Conservation (phyloP, 768 basidiomycete genomes). For the Albatrellus ellisii region DNA sequence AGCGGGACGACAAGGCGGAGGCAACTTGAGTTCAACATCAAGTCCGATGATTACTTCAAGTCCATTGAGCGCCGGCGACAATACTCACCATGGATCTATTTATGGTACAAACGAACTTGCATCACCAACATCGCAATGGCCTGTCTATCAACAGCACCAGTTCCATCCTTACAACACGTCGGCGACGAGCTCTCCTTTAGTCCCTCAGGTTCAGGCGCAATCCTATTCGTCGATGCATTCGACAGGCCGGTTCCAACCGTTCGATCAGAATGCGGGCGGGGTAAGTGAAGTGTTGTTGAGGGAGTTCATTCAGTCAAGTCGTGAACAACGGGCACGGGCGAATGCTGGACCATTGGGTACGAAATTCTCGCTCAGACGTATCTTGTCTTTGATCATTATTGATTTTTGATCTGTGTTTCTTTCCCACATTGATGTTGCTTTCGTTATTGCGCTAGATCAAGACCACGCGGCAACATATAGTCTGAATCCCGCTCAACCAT, state of each 20-base stretch:
- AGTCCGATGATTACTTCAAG: constrained; percentile 47
- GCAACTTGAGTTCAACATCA: constrained; percentile 50
- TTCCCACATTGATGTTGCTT: constrained; percentile 13
- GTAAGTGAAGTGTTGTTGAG: constrained; percentile 69
- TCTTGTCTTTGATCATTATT: constrained; percentile 17
- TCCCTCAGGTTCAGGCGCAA: constrained; percentile 33
- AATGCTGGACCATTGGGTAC: constrained; percentile 25
- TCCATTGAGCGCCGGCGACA: constrained; percentile 34
- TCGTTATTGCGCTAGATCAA: constrained; percentile 20
- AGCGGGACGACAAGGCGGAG: constrained; percentile 23
- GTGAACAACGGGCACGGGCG: constrained; percentile 26
- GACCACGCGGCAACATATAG: constrained; percentile 22
- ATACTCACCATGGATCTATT: constrained; percentile 35
- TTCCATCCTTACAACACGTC: constrained; percentile 29
- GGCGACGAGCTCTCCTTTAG: constrained; percentile 30
- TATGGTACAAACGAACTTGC: constrained; percentile 25
- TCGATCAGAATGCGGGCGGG: constrained; percentile 30
- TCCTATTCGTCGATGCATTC: constrained; percentile 17
- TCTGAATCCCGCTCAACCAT: constrained; percentile 30
- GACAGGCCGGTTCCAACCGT: constrained; percentile 39
- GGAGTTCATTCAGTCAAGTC: constrained; percentile 62
- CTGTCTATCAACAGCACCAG: constrained; percentile 25
- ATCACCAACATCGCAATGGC: constrained; percentile 33
- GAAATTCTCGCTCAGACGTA: constrained; percentile 32
- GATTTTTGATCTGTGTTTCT: constrained; percentile 11